Evolutionary conservation across 1,139 yeast species (phyloP).

Genomic region (Candida tropicalis): DNA sequence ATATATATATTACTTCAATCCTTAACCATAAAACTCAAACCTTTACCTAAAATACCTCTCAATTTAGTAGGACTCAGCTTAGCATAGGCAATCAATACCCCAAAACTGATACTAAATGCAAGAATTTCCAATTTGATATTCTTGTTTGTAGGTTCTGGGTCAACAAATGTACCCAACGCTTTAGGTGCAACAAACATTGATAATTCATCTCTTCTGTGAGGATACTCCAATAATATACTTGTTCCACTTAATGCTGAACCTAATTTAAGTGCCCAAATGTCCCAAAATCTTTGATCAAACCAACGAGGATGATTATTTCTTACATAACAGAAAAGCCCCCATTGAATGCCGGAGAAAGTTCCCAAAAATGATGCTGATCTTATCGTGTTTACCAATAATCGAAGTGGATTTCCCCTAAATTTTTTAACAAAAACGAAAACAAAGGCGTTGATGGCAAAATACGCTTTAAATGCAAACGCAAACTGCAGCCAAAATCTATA

Average conservation of each 20-base stretch:
- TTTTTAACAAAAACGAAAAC: conserved; percentile 17
- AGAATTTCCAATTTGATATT: conserved; percentile 26
- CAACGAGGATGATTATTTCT: conserved; percentile 30
- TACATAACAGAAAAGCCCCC: conserved; percentile 42
- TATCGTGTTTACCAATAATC: conserved; percentile 17
- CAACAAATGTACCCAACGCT: conserved; percentile 36
- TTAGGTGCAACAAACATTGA: conserved; percentile 43
- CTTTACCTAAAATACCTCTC: conserved; percentile 30
- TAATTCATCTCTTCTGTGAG: conserved; percentile 40
- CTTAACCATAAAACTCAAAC: conserved; percentile 19
- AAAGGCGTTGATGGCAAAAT: conserved; percentile 24
- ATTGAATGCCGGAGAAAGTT: conserved; percentile 34
- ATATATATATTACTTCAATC: background rate
- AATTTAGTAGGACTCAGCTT: conserved; percentile 23
- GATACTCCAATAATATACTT: conserved; percentile 37
- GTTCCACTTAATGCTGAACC: conserved; percentile 39
- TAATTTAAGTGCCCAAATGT: conserved; percentile 32
- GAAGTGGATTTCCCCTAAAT: conserved; percentile 14
- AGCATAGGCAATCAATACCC: conserved; percentile 28
- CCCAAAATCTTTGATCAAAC: conserved; percentile 23
- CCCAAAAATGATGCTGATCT: conserved; percentile 43
- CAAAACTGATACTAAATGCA: conserved; percentile 36
- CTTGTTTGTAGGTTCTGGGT: conserved; percentile 21
- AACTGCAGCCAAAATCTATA: conserved; percentile 39
- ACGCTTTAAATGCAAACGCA: conserved; percentile 31